Conservation (phyloP, 129 eudicot genomes). For the Flaveria brownii region DNA sequence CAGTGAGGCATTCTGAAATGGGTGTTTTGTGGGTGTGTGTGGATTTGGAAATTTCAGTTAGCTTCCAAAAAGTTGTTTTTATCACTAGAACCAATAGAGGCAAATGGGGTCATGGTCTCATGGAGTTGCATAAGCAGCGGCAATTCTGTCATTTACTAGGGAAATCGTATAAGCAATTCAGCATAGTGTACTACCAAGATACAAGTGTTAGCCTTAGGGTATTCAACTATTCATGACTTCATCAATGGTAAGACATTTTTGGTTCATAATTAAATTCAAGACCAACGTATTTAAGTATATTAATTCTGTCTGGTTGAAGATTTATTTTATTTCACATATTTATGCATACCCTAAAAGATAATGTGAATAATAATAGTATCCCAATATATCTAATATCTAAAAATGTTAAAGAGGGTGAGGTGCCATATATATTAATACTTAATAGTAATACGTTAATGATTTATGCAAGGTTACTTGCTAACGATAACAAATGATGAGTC, state of each 20-base stretch:
- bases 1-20: background rate
- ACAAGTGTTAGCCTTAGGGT: background rate
- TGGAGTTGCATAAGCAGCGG: slow-evolving; percentile 17
- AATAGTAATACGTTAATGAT: too few relatives aligned
- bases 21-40: slow-evolving; percentile 6
- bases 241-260: background rate
- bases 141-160: slow-evolving; percentile 7
- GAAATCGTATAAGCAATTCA: background rate
- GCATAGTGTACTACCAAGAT: background rate
- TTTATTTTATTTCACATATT: background rate
- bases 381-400: background rate
- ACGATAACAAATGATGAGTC: too few relatives aligned
- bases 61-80: slow-evolving; percentile 21
- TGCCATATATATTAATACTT: too few relatives aligned
- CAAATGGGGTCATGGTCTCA: slow-evolving; percentile 26
- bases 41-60: slow-evolving; percentile 1
- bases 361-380: background rate
- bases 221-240: background rate
- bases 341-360: background rate
- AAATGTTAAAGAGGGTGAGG: background rate
- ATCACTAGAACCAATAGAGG: slow-evolving; percentile 18
- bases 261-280: slow-evolving; percentile 14
- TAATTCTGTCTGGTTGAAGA: background rate
- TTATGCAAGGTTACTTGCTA: too few relatives aligned
- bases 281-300: background rate